phyloP scores from a whole-genome alignment of 2,329 filamentous ascomycete species.

The Grosmannia huntii region DNA sequence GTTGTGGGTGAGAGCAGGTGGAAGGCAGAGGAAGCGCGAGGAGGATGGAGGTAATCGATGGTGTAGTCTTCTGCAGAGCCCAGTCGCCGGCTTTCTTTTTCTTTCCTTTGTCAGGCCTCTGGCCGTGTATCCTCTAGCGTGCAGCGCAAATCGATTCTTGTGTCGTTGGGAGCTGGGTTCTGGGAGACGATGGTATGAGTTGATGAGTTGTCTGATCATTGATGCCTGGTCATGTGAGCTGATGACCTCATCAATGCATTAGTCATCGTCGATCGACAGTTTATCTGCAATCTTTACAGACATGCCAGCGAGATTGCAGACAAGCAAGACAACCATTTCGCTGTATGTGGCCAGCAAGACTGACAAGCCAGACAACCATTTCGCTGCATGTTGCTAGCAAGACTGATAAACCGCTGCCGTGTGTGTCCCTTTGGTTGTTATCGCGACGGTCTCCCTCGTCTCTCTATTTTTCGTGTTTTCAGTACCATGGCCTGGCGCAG shows the following conservation, averaged over 20 bases:
- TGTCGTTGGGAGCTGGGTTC: neutral
- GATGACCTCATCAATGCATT: neutral
- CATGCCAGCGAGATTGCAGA: too few species aligned
- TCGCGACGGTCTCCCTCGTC: neutral
- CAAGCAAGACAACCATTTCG: neutral
- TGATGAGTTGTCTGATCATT: too few species aligned
- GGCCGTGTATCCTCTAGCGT: neutral
- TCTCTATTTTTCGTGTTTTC: neutral
- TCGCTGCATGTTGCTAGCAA: neutral
- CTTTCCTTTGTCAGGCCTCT: neutral
- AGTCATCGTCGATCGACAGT: neutral
- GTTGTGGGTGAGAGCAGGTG: neutral
- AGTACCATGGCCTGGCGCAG: conserved; percentile 77
- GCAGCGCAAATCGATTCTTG: neutral
- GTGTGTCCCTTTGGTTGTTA: too few species aligned
- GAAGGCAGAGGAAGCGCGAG: neutral
- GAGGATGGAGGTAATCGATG: neutral
- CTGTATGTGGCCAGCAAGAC: neutral
- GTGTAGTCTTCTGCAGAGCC: neutral
- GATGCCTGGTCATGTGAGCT: neutral
- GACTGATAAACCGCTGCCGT: too few species aligned
- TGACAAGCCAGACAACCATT: neutral
- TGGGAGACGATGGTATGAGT: too few species aligned
- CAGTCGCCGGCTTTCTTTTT: neutral
- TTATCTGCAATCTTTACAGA: neutral